Evolutionary conservation across 352 stramenopile species (phyloP), one percentile per base, ranked within the genome.

Genomic region (Blastocystis sp.): DNA sequence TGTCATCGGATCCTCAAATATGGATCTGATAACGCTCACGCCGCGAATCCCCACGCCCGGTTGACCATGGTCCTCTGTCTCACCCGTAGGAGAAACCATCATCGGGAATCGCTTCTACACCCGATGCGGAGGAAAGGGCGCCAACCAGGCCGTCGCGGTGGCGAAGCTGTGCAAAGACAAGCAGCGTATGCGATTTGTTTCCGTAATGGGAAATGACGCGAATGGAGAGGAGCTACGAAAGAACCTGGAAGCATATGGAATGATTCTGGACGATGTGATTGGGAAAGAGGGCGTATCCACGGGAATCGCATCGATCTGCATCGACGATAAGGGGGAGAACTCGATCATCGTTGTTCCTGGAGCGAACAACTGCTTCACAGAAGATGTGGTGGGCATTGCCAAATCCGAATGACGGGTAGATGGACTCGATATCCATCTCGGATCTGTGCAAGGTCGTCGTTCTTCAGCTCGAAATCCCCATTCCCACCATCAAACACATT

Each of bases 331-430:
- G 2, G 92, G 92, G 28, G 91, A 94, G 65, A 94, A 94, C 89
- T 91, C 90, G 34, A 94, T 94, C 89, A 91, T 93, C 28, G 92
- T 94, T 0, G 77, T 91, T 1, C 90, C 91, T 1, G 92, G 92
- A 59, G 90, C 91, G 1, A 94, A 94, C 77, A 84, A 91, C 87
- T 69, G 65, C 19, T 89, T 94, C 34, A 91, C 77, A 10, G 68
- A 87, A 11, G 87, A 91, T 40, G 87, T 92, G 66, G 92, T 93
- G 34, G 17, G 48, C 89, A 40, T 71, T 57, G 14, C 63, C 87
- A 17, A 48, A 90, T 59, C 66, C 42, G 6, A 54, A 64, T 68
- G 70, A 82, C 79, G 60, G 59, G 43, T 34, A 91, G 90, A 62
- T 70, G 24, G 10, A 91, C 88, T 54, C 59, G 40, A 68, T 69